A percentile compares a stretch with the other conserved stretches of the same genome.
phyloP scores from a whole-genome alignment of 257 asterid species.

The Petunia axillaris region DNA sequence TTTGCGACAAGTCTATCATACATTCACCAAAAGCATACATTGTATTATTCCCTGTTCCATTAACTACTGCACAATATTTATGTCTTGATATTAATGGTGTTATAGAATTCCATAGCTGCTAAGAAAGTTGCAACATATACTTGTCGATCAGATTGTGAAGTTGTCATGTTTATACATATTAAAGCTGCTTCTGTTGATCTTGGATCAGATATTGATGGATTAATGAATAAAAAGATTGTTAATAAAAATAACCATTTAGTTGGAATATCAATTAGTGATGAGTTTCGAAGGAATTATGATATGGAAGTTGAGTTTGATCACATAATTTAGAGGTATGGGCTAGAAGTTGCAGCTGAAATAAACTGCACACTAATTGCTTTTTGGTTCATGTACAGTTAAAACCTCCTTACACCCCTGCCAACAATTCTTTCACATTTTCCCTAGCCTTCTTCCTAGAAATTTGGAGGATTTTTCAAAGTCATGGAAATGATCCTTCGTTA shows the following conservation, averaged over 20 bases:
- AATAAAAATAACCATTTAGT: conserved; percentile 18
- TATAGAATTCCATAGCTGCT: conserved; percentile 54
- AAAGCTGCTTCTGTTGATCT: conserved; percentile 59
- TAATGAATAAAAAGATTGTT: not conserved
- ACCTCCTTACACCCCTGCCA: not conserved
- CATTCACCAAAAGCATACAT: conserved; percentile 70
- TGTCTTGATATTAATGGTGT: conserved; percentile 38
- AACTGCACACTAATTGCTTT: not conserved
- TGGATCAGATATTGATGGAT: conserved; percentile 43
- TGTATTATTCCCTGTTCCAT: conserved; percentile 55
- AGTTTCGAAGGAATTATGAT: not conserved
- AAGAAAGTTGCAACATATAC: conserved; percentile 46
- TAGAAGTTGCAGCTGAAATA: not conserved
- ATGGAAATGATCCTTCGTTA: not conserved
- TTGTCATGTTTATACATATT: conserved; percentile 53
- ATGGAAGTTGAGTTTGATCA: not conserved
- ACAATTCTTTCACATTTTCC: not conserved
- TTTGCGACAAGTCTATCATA: conserved; percentile 59
- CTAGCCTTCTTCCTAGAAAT: not conserved
- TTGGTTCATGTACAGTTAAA: conserved; percentile 23
- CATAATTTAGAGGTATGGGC: not conserved
- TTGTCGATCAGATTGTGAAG: conserved; percentile 48
- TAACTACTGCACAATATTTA: conserved; percentile 45
- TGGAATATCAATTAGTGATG: conserved; percentile 28
- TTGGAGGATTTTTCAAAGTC: not conserved